Evolutionary conservation across 176 grass and related monocot species (phyloP).

Genomic region (Musa acuminata): DNA sequence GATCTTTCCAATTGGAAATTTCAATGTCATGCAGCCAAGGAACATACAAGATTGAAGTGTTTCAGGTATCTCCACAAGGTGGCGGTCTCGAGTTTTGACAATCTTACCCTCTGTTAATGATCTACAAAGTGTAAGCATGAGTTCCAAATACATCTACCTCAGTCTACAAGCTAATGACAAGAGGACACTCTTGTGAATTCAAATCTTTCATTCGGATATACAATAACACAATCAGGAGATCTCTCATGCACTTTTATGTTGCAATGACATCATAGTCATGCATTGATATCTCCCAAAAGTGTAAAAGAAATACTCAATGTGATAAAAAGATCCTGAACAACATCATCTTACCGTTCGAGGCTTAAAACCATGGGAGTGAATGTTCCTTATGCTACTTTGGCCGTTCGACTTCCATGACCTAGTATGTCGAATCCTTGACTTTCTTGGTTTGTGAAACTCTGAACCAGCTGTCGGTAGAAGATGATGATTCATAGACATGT

Average conservation of each 20-base stretch:
- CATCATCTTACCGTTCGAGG: neutral
- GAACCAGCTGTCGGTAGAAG: neutral
- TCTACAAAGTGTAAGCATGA: neutral
- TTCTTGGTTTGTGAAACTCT: neutral
- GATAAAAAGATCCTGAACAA: neutral
- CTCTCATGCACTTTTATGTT: too few relatives aligned
- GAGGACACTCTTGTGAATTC: too few relatives aligned
- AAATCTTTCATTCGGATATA: too few relatives aligned
- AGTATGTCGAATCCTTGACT: neutral
- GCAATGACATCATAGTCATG: too few relatives aligned
- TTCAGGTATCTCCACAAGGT: constrained; percentile 12
- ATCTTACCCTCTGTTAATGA: constrained; percentile 5
- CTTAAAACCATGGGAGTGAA: constrained; percentile 1
- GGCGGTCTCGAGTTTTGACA: constrained; percentile 9
- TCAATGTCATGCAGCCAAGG: neutral
- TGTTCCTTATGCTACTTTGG: neutral
- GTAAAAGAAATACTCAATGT: neutral
- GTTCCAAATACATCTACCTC: neutral
- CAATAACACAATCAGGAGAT: too few relatives aligned
- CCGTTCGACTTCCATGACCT: neutral
- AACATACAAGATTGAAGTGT: constrained; percentile 8
- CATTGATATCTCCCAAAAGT: neutral
- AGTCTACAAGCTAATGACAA: neutral
- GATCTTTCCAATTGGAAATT: neutral
- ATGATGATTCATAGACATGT: neutral